phyloP scores from a whole-genome alignment of 1,139 yeast species.

The Saccharomyces hybrid region DNA sequence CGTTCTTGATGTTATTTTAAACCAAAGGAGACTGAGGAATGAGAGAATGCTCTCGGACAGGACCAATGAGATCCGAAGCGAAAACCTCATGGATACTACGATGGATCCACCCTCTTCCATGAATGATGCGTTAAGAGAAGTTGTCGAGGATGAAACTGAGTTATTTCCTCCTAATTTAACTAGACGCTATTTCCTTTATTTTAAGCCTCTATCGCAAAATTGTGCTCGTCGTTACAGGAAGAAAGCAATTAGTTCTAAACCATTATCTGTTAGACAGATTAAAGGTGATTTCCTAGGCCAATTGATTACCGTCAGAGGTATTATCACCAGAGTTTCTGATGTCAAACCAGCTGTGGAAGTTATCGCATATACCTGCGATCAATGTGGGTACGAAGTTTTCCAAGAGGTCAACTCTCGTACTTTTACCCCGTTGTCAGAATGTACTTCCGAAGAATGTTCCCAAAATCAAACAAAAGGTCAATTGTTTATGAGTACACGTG shows the following conservation, averaged over 20 bases:
- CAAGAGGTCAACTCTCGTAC: constrained; percentile 86
- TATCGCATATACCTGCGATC: constrained; percentile 94
- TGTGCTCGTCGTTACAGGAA: constrained; percentile 19
- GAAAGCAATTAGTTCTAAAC: constrained; percentile 35
- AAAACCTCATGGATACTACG: constrained; percentile 35
- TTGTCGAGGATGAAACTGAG: constrained; percentile 34
- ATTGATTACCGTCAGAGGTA: constrained; percentile 85
- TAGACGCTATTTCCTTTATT: constrained; percentile 79
- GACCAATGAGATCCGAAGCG: constrained; percentile 42
- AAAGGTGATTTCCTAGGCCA: constrained; percentile 81
- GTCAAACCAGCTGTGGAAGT: constrained; percentile 90
- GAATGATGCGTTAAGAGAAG: constrained; percentile 28
- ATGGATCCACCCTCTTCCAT: constrained; percentile 22
- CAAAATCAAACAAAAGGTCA: constrained; percentile 82
- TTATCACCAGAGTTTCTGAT: constrained; percentile 91
- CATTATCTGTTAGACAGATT: constrained; percentile 83
- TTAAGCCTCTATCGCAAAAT: constrained; percentile 58
- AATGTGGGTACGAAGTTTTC: constrained; percentile 93
- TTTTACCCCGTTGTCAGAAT: constrained; percentile 78
- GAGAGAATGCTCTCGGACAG: constrained; percentile 42
- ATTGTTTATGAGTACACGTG: constrained; percentile 87
- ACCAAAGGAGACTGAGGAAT: constrained; percentile 81
- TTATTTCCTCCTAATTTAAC: constrained; percentile 81
- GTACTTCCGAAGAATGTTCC: constrained; percentile 74
- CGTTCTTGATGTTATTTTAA: constrained; percentile 85